Evolutionary conservation across 345 rosid species (phyloP), one percentile per base, ranked within the genome.

Genomic region (Eucalyptus regnans): DNA sequence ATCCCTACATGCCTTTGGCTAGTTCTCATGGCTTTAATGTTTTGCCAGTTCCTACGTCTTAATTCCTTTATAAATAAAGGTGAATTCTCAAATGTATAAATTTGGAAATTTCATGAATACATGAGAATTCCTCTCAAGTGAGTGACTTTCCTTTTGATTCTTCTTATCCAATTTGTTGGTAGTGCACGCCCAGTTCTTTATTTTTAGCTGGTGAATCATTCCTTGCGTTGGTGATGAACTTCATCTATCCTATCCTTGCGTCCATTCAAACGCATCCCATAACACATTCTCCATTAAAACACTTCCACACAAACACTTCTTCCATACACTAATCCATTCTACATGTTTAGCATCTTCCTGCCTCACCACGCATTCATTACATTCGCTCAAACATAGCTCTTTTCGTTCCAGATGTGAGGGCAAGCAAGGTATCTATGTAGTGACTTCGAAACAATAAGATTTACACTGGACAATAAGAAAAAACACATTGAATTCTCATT

Each of bases 401-500:
- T 60, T 60, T 60, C 8, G 7, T 60, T 25, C 66, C 4, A 11
- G 1, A 60, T 25, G 66, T 25, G 29, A 58, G 66, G 66, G 15
- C n/a, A 58, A 58, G 64, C 64, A 25, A 58, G 4, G 64, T 58
- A 10, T 4, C 7, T 25, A 23, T 58, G 13, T 27, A 58, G 64
- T 58, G 64, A 58, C 64, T 58, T 58, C 29, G 7, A 58, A 58
- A 58, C 64, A 10, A 58, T 25, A 27, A 23, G 64, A 58, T 27
- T 58, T 58, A 23, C 64, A 58, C 2, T 58, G 7, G 14, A 58
- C 1, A 58, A 58, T 23, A 58, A 58, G 64, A 27, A 58, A 58
- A 10, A 10, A 11, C 12, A 23, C 12, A 58, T 0, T 12, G n/a
- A n/a, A n/a, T n/a, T n/a, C n/a, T n/a, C n/a, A 2, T 15, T 1